Conservation (phyloP, 495 filamentous ascomycete species). For the Neurospora africana region DNA sequence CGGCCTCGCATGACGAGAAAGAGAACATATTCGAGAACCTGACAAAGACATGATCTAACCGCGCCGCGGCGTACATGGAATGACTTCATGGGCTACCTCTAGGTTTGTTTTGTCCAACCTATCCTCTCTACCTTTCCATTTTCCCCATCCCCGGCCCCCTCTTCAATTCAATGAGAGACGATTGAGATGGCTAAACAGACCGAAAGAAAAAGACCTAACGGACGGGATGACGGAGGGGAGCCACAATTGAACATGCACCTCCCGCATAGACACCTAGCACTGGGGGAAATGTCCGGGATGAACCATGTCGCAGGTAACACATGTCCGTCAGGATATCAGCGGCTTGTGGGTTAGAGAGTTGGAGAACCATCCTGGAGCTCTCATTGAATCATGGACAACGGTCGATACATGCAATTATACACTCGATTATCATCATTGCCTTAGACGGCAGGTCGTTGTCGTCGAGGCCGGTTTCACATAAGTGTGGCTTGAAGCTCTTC, state of each 20-base stretch:
- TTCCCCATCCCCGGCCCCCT: too few species aligned
- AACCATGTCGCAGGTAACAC: background rate
- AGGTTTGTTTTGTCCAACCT: background rate
- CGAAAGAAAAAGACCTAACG: too few species aligned
- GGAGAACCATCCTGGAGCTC: background rate
- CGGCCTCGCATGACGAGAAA: background rate
- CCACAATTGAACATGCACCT: background rate
- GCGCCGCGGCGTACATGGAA: background rate
- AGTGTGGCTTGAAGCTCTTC: background rate
- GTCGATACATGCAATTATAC: background rate
- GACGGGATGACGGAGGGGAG: background rate
- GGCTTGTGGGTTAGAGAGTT: background rate
- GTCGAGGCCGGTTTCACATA: background rate
- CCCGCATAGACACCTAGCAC: background rate
- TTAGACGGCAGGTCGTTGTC: background rate
- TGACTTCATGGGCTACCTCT: background rate
- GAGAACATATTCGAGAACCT: background rate
- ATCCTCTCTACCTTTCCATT: too few species aligned
- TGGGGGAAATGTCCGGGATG: background rate
- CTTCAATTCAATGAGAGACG: too few species aligned
- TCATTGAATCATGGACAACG: background rate
- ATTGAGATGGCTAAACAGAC: too few species aligned
- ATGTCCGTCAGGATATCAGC: background rate
- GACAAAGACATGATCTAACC: background rate
- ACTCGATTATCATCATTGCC: background rate